Evolutionary conservation across 805 yeast genomes (phyloP).

Genomic region (Saccharomycopsis lassenensis): DNA sequence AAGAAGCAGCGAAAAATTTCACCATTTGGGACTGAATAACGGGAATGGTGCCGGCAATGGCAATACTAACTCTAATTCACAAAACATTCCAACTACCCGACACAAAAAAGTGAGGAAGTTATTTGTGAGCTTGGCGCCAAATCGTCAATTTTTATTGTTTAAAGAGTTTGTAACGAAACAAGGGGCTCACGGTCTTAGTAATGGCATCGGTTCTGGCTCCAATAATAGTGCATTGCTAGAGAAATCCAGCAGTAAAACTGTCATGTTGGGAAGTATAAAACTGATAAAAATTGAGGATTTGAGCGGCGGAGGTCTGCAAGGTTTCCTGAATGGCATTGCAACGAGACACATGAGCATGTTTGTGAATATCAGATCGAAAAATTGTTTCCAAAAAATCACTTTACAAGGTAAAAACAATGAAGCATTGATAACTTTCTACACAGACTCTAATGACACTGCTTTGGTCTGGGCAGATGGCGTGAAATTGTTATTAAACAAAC

Average conservation of each 20-base stretch:
- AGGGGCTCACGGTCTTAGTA: too few relatives aligned
- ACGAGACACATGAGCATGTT: constrained; percentile 2
- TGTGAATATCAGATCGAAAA: constrained; percentile 38
- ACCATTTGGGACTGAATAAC: constrained; percentile 10
- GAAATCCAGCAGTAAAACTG: constrained; percentile 4
- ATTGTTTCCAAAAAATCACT: constrained; percentile 44
- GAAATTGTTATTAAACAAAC: constrained; percentile 33
- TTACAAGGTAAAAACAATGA: constrained; percentile 34
- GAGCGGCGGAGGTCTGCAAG: neutral
- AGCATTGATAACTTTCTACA: constrained; percentile 45
- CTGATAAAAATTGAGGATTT: constrained; percentile 8
- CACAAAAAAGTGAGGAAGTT: constrained; percentile 4
- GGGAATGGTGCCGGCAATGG: neutral
- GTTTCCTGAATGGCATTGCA: neutral
- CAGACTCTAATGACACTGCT: constrained; percentile 58
- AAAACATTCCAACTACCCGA: constrained; percentile 7
- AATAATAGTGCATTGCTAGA: constrained; percentile 5
- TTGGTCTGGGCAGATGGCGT: constrained; percentile 75
- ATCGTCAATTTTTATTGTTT: constrained; percentile 10
- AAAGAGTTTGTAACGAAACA: constrained; percentile 9
- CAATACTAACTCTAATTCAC: constrained; percentile 1
- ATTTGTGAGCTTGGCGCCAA: constrained; percentile 14
- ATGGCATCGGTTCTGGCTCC: too few relatives aligned
- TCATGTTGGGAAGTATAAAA: constrained; percentile 5
- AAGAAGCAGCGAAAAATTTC: constrained; percentile 15